Evolutionary conservation across 2,329 filamentous ascomycete genomes (phyloP), one percentile per base, ranked within the genome.

Genomic region (Arthrobotrys iridis): DNA sequence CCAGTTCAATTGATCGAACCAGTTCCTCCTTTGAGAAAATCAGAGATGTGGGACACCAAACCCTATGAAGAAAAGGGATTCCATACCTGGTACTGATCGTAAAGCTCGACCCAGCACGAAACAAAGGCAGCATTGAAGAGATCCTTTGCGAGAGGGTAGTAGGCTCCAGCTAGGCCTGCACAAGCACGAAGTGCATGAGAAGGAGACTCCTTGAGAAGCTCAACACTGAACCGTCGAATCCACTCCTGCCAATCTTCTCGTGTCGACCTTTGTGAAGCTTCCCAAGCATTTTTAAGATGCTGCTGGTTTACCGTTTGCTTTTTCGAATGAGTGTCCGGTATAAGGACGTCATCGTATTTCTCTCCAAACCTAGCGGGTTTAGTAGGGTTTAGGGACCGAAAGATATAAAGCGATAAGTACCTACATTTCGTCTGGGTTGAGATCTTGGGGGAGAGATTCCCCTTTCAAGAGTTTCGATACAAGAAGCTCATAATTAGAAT

Each of bases 231-330:
- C 26, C 94, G 88, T 76, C 96, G 89, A 83, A 99, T 93, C 95
- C 95, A 99, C 82, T 99, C 95, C 80, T 97, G 92, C 95, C 95
- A 99, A 83, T 99, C 95, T 81, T 99, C 95, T 79, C 93, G 93
- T 7, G 95, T 99, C 0, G 94, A 97, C 81, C 97, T 97, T 75
- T 96, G 93, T 72, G 91, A 93, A 0, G 96, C 95, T 79, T 98
- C 95, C 95, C 95, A 99, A 0, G 96, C 95, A 77, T 91, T 91
- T 83, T 98, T 97, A 20, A 99, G 85, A 84, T 99, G 96, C 77
- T 98, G 93, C 58, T 97, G 93, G 79, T 99, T 99, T 82, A 98
- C 94, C 76, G 96, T 93, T 33, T 98, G 86, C 83, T 98, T 98
- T 85, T 97, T 97, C 10, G 91, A 92, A 1, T 90, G 89, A 46